Conservation (phyloP, 2,329 filamentous ascomycete genomes). For the Neospermospora avenae region DNA sequence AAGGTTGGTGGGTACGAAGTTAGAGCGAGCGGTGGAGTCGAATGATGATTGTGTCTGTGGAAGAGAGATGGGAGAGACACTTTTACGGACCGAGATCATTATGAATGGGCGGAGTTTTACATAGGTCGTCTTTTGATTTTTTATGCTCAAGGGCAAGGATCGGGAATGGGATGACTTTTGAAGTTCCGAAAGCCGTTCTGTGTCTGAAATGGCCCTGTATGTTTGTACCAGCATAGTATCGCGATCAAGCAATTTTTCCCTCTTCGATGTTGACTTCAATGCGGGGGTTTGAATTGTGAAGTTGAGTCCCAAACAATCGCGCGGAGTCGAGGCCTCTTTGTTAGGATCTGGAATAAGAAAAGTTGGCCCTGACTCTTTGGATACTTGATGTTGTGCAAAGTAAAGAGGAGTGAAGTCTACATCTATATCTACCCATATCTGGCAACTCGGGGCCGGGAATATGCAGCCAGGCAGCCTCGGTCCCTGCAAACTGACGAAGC, state of each 20-base stretch:
- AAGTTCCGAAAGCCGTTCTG: conserved; percentile 20
- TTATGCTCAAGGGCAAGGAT: conserved; percentile 25
- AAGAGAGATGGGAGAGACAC: conserved; percentile 10
- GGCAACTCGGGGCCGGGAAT: too few relatives aligned
- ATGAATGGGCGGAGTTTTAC: conserved; percentile 35
- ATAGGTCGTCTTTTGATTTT: conserved; percentile 31
- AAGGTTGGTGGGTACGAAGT: conserved; percentile 13
- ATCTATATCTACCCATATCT: too few relatives aligned
- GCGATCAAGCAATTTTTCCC: conserved; percentile 31
- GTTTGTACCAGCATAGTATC: conserved; percentile 34
- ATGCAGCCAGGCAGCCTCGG: too few relatives aligned
- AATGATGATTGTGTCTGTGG: not conserved
- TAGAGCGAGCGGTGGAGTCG: not conserved
- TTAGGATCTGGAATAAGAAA: too few relatives aligned
- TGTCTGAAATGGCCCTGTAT: conserved; percentile 26
- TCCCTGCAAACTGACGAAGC: too few relatives aligned
- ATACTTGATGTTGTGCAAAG: too few relatives aligned
- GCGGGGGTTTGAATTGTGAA: too few relatives aligned
- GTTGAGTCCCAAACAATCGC: too few relatives aligned
- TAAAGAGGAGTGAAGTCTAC: too few relatives aligned
- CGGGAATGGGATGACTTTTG: conserved; percentile 12
- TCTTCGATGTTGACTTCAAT: not conserved
- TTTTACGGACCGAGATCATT: conserved; percentile 26
- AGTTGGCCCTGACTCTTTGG: too few relatives aligned
- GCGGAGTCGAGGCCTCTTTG: too few relatives aligned